Base-by-base conservation (phyloP, 2,329 filamentous ascomycete genomes). In the Nemania serpens region DNA sequence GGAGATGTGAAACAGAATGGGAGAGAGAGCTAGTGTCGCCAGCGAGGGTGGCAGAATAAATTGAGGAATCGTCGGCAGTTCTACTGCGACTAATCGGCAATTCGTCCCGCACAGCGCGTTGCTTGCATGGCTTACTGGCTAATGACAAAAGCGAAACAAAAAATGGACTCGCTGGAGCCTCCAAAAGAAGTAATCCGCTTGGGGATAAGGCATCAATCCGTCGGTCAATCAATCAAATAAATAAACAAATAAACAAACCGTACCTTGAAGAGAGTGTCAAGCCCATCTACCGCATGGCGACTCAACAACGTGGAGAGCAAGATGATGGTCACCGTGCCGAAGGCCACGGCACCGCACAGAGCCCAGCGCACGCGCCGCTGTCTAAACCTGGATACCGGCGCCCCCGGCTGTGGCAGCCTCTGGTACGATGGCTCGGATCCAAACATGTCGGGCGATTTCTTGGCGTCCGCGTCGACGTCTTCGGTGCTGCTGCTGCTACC, bases 181-280 rank as follows among this genome's bases (percentile, higher is more conserved):
- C 7, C 25, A 29, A 29, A 37, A 41, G 20, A 18, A 39, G 20
- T 17, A 36, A 34, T 20, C 1, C 9, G 36, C 4, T 13, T n/a
- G 11, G 13, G 33, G 17, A 41, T 34, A 61, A 18, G 25, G 41
- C n/a, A 39, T 39, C 11, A 5, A 39, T 39, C 15, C 4, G 11
- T 39, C 15, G 36, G 11, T 29, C 7, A 39, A 39, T 3, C 15
- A 39, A 39, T 13, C 36, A 33, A 22, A 45, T 7, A 41, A 47
- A 49, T 17, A 39, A 43, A 58, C 6, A 7, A 18, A 37, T n/a
- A 39, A 22, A 54, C 9, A 9, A 39, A 15, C 3, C 51, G 15
- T 66, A 65, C 64, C 64, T 61, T 65, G 25, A 66, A 66, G n/a
- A 66, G 25, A 39, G 58, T 54, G 33, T 57, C 55, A n/a, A 60